These are phyloP conservation scores for Pseudoscleropodium purum DNA, from an alignment of 225 moss, liverwort and hornwort genomes.

Conservation along the genomic window DNA sequence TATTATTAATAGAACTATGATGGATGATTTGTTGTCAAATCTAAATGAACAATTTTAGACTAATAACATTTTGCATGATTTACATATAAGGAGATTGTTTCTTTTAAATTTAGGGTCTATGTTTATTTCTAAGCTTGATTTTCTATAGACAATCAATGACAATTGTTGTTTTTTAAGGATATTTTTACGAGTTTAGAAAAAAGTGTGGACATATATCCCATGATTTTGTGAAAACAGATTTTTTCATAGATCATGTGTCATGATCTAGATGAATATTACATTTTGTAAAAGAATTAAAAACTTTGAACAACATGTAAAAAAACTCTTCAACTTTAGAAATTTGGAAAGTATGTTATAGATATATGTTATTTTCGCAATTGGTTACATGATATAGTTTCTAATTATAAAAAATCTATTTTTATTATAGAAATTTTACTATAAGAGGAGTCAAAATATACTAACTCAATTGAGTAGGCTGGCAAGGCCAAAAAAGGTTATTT, in stretches of 20 bases:
- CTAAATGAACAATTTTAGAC: not conserved
- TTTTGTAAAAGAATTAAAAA: not conserved
- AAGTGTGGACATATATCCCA: not conserved
- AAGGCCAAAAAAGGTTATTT: too few species aligned
- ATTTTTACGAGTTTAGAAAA: not conserved
- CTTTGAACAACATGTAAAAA: not conserved
- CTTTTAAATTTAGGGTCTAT: too few species aligned
- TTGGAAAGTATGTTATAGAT: too few species aligned
- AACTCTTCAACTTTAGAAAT: too few species aligned
- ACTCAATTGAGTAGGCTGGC: too few species aligned
- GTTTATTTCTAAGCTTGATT: not conserved
- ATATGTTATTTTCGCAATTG: too few species aligned
- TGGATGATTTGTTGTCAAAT: too few species aligned
- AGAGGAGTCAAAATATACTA: too few species aligned
- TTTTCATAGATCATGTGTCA: rapidly evolving
- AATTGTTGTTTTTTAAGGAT: not conserved
- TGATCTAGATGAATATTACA: not conserved
- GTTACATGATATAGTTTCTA: too few species aligned
- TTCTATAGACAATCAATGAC: not conserved
- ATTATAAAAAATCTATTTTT: too few species aligned
- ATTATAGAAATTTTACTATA: too few species aligned
- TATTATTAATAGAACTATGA: too few species aligned
- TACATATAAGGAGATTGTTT: not conserved
- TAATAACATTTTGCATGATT: not conserved
- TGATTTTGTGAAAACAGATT: rapidly evolving